Conservation (phyloP, 2,329 filamentous ascomycete genomes). For the Sporothrix luriei region DNA sequence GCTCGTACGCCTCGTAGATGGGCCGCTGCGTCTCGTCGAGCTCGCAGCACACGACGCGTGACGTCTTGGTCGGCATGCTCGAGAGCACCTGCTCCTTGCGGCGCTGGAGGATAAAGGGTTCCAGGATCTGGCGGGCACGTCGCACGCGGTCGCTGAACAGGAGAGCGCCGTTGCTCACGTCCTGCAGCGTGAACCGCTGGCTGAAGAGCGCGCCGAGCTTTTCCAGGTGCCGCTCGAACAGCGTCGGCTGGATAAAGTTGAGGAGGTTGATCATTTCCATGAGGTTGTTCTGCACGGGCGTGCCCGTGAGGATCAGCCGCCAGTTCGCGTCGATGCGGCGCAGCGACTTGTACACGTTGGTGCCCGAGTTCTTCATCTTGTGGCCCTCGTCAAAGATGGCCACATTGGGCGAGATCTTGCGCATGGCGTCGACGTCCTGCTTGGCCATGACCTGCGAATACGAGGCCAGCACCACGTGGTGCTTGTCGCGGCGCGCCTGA, state of each 20-base stretch:
- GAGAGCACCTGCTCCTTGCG: slow-evolving; percentile 91
- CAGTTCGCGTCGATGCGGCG: slow-evolving; percentile 78
- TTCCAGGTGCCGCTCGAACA: slow-evolving; percentile 77
- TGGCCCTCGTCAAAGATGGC: slow-evolving; percentile 93
- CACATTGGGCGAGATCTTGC: slow-evolving; percentile 53
- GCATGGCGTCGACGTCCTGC: slow-evolving; percentile 56
- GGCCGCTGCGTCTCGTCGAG: slow-evolving; percentile 71
- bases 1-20: slow-evolving; percentile 69
- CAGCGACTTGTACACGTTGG: slow-evolving; percentile 77
- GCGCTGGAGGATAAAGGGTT: slow-evolving; percentile 89
- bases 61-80: slow-evolving; percentile 78
- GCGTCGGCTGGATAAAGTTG: slow-evolving; percentile 85
- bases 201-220: slow-evolving; percentile 87
- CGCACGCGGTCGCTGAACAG: slow-evolving; percentile 85
- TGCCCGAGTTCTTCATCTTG: slow-evolving; percentile 84
- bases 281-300: slow-evolving; percentile 91
- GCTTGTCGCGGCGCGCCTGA: slow-evolving; percentile 65
- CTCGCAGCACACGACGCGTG: slow-evolving; percentile 77
- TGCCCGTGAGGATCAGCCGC: slow-evolving; percentile 84
- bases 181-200: slow-evolving; percentile 82
- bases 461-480: slow-evolving; percentile 64
- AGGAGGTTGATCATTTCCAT: slow-evolving; percentile 88
- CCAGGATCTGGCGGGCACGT: slow-evolving; percentile 86
- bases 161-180: slow-evolving; percentile 77
- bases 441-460: slow-evolving; percentile 60